phyloP scores from a whole-genome alignment of 2,329 filamentous ascomycete species.

The Sporothrix brasiliensis region DNA sequence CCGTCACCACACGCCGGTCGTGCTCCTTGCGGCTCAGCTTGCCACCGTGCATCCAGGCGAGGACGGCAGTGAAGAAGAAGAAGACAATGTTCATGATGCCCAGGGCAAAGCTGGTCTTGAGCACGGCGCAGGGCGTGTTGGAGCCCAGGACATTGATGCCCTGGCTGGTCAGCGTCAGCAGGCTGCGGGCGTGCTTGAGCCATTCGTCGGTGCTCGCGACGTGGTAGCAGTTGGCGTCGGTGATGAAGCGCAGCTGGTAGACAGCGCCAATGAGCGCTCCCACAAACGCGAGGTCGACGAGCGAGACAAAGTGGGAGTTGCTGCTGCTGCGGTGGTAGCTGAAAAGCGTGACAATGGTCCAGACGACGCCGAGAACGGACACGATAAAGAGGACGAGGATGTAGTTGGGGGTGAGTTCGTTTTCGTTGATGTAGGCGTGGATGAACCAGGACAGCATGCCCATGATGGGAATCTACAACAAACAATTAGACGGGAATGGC shows the following conservation, averaged over 20 bases:
- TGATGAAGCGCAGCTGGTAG: constrained; percentile 62
- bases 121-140: constrained; percentile 83
- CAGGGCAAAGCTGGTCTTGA: constrained; percentile 87
- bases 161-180: constrained; percentile 59
- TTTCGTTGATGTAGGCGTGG: constrained; percentile 58
- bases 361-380: constrained; percentile 63
- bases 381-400: constrained; percentile 71
- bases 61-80: constrained; percentile 74
- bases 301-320: constrained; percentile 63
- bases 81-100: constrained; percentile 85
- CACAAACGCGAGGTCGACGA: constrained; percentile 64
- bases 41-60: constrained; percentile 65
- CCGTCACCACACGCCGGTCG: constrained; percentile 55
- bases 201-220: constrained; percentile 56
- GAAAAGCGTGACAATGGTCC: constrained; percentile 67
- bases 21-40: constrained; percentile 46
- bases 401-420: constrained; percentile 62
- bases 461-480: constrained; percentile 61
- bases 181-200: constrained; percentile 63
- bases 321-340: constrained; percentile 64
- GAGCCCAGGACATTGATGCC: constrained; percentile 55
- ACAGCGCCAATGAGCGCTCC: constrained; percentile 66
- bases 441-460: constrained; percentile 71
- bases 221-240: constrained; percentile 67
- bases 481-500: not conserved